Evolutionary conservation across 1,284 basidiomycete species (phyloP), one percentile per base, ranked within the genome.

Genomic region (Papiliotrema fonsecae): DNA sequence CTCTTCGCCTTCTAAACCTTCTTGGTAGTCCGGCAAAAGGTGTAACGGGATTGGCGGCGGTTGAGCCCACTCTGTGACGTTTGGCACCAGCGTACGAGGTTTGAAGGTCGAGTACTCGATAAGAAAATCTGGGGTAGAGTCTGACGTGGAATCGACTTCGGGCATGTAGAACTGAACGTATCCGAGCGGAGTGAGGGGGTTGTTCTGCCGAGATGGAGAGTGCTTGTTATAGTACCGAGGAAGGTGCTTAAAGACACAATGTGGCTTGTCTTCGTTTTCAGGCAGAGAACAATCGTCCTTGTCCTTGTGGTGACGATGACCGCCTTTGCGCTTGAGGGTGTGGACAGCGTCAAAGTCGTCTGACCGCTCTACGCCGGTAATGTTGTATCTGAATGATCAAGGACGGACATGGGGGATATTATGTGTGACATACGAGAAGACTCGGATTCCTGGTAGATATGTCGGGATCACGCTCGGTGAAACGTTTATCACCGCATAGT

Each of bases 401-500:
- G 39, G 11, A 6, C 31, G 30, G 30, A 19, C 6, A 11, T 22
- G 34, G 9, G 10, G 30, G n/a, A 6, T 19, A 2, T n/a, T 4
- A 5, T 11, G 11, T 16, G 18, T 6, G n/a, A 65, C 65, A 50
- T 49, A 88, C 59, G 82, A 81, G 76, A 84, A 94, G 3, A 94
- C 78, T 54, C 91, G 77, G 57, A 93, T 83, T 10, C 84, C 81
- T 2, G 92, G 89, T 39, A 87, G 73, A 70, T 87, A 94, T 43
- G 90, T 90, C n/a, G 91, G 91, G 47, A 94, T 85, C 26, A 93
- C 82, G 36, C 85, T 81, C 7, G 88, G 86, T 31, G 81, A 80
- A 27, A 88, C 84, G 64, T 88, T 88, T 55, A 90, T 79, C 21
- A 87, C 82, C 4, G 79, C 81, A 61, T 84, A 88, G 58, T 85